Evolutionary conservation across 2,329 filamentous ascomycete species (phyloP), one percentile per base, ranked within the genome.

Genomic region (Aspergillus neotritici): DNA sequence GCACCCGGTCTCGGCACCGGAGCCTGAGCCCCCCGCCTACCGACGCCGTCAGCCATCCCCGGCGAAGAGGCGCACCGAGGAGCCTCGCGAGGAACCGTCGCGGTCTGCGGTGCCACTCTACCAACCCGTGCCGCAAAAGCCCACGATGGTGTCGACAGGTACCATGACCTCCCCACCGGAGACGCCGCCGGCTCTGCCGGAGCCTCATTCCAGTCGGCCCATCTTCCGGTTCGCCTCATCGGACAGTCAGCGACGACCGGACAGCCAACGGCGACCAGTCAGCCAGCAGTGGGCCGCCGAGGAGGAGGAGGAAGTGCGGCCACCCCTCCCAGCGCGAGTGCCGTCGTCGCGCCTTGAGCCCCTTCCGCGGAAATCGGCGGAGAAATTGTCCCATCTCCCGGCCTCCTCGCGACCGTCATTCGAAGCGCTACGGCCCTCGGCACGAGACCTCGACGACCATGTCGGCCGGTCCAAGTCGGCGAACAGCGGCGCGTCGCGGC

Each of bases 81-180:
- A 58, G 29, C 38, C 57, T 14, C 58, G 55, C 29, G 54, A 61
- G 29, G 57, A 61, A 13, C 38, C 53, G 14, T 38, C 52, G 32
- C 56, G 49, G 29, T 54, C 58, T 41, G 58, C 64, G 30, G 52
- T 58, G 12, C 60, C 60, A 5, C 48, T 69, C 37, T 65, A 69
- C 41, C 65, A 68, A 44, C 62, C 64, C 3, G 65, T 70, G 33
- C 74, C 80, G 29, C 69, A 72, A 51, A 70, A 69, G 38, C 68
- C 77, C 37, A 44, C 58, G 34, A 77, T 83, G 74, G 76, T 83
- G 7, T 86, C 82, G 8, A 84, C 80, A 43, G 89, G 88, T 10
- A 94, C 88, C 0, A 91, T 93, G 82, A 94, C 89, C 4, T 74
- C 74, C 32, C 68, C 72, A 12, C 66, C 72, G 4, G 63, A 68